Evolutionary conservation across 2,329 filamentous ascomycete genomes (phyloP), one percentile per base, ranked within the genome.

Genomic region (Fonsecaea nubica): DNA sequence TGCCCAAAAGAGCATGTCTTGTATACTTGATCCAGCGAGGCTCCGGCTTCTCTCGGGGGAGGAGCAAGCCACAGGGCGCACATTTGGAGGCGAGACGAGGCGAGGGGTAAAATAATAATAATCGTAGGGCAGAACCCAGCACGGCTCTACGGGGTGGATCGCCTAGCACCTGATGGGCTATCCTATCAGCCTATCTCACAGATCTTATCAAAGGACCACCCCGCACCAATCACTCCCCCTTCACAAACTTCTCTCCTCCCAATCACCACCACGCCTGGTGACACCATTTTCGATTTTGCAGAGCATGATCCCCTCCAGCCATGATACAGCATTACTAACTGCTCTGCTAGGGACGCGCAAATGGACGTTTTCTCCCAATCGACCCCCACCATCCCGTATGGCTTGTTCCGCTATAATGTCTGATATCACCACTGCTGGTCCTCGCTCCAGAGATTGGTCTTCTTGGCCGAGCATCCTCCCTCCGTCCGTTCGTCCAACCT

Each of bases 191-290:
- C 4, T 4, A 32, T 32, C 30, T 32, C 30, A 32, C 30, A 6
- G 32, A 59, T 21, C 57, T 59, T 59, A 59, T 59, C 57, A n/a
- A 32, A 5, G 30, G 30, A 32, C 5, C 21, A 59, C 57, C 57
- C 57, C 57, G 42, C 57, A 50, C 45, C 42, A 25, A 50, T 30
- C 18, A 3, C n/a, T 48, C 42, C 18, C 42, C 4, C 4, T 6
- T 32, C 30, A 32, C 30, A 32, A 32, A 32, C 30, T 32, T 32
- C 2, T 32, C 30, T 32, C 6, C 30, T 32, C n/a, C 42, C 42
- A 48, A 48, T 48, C 12, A 40, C 38, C 12, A 40, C 38, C 5
- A 40, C 38, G 15, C 38, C 5, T 32, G 30, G 3, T 32, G 30
- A 32, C 30, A 32, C 30, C 30, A 32, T 32, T 32, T 32, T 32